Base-by-base conservation (phyloP, 179 eudicot species). In the Patellifolia procumbens region DNA sequence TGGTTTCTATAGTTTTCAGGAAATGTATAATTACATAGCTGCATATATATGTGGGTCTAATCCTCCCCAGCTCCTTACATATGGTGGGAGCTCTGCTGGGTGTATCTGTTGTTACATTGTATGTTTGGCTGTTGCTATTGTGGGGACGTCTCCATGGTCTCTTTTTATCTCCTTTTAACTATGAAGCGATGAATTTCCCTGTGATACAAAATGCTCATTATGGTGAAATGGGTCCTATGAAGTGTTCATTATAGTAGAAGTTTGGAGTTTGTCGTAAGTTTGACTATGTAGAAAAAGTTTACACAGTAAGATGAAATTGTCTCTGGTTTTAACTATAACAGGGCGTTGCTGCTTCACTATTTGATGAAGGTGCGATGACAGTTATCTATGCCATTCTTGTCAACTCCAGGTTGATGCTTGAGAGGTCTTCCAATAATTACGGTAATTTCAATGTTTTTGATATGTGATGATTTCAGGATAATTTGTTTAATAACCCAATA, bases 331-430 rank as follows among this genome's bases (percentile, higher is more conserved):
- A 15, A 53, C 79, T 83, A 67, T 45, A n/a, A 76, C 83, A 96
- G 99, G 94, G 89, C 48, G 91, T 90, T 79, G 94, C 96, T 77
- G 86, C 94, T 68, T 89, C 92, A 76, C 81, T 96, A 52, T 93
- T 91, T 73, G 94, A 96, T 79, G 99, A 90, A 85, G 97, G 99
- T 70, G 97, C 97, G 76, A 84, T 90, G 80, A 83, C 91, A 73
- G 91, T 96, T 71, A 79, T 91, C 85, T 94, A 96, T 86, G 97
- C 90, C 66, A 85, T 96, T 80, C 82, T 96, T 68, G 80, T 96
- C 76, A 88, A 93, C 81, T 93, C 97, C 73, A 88, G 81, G 77
- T 86, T 83, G 78, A 93, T 91, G 98, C 91, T 96, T 78, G 99
- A 96, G 84, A 86, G 94, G 82, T 90, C 91, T 65, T 91, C 95